phyloP scores from a whole-genome alignment of 2,329 filamentous ascomycete species.

The Ophiostoma populinum region DNA sequence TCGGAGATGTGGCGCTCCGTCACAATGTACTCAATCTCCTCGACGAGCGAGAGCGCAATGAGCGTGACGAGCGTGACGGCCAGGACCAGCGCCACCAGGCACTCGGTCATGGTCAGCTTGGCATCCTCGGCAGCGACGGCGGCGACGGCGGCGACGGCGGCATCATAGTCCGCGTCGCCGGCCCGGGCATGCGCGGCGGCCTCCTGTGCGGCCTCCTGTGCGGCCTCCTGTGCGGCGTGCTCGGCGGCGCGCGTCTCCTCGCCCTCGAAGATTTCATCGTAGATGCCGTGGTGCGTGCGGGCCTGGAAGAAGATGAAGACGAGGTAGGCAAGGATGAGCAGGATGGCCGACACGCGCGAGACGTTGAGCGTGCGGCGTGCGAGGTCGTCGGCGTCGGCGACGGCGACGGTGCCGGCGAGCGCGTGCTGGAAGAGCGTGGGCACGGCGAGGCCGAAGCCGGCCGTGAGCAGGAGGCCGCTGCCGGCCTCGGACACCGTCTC shows the following conservation, averaged over 20 bases:
- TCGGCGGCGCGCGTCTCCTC: slow-evolving; percentile 48
- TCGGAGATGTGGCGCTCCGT: slow-evolving; percentile 27
- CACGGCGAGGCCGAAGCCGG: slow-evolving; percentile 34
- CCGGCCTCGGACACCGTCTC: slow-evolving; percentile 65
- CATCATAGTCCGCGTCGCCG: slow-evolving; percentile 24
- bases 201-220: not conserved
- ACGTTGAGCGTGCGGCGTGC: slow-evolving; percentile 40
- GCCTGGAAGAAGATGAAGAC: slow-evolving; percentile 58
- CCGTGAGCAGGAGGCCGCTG: slow-evolving; percentile 58
- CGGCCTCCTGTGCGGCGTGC: not conserved
- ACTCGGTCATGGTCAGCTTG: slow-evolving; percentile 62
- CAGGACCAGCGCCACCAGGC: slow-evolving; percentile 44
- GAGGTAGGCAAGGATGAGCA: slow-evolving; percentile 51
- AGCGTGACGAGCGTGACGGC: slow-evolving; percentile 54
- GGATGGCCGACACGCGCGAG: slow-evolving; percentile 52
- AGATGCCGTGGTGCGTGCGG: slow-evolving; percentile 60
- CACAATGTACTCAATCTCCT: slow-evolving; percentile 48
- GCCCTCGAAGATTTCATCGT: slow-evolving; percentile 52
- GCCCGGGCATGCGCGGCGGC: slow-evolving; percentile 1
- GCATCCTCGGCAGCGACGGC: slow-evolving; percentile 13
- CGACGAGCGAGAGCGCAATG: slow-evolving; percentile 56
- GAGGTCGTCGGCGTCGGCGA: slow-evolving; percentile 22
- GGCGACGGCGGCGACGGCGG: slow-evolving; percentile 23
- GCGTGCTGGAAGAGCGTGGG: slow-evolving; percentile 39
- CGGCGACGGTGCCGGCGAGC: slow-evolving; percentile 15